These are phyloP conservation scores for Saksenaea vasiformis DNA, from an alignment of 371 early-diverging fungal species.

Conservation along the genomic window DNA sequence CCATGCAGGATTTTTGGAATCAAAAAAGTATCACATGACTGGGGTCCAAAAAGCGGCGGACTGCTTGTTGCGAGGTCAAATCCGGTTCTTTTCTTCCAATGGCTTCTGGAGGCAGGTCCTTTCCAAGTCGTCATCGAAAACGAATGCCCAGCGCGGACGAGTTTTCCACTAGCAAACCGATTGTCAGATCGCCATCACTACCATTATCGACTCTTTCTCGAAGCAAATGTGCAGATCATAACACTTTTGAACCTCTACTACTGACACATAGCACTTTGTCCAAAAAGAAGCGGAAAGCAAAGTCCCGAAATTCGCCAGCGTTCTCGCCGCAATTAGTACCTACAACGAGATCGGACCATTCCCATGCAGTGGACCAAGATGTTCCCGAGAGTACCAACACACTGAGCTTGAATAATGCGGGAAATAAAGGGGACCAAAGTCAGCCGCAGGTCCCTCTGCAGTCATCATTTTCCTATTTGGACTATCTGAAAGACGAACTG, in stretches of 20 bases:
- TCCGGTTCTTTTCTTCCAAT: neutral
- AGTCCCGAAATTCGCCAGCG: neutral
- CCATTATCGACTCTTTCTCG: neutral
- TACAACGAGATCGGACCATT: neutral
- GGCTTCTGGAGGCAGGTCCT: neutral
- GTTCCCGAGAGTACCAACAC: neutral
- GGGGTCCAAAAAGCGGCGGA: too few species aligned
- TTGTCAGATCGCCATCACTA: conserved; percentile 1
- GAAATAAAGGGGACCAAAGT: neutral
- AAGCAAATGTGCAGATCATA: neutral
- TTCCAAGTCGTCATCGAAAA: neutral
- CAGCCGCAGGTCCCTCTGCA: neutral
- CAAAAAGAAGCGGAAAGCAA: neutral
- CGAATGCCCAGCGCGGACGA: conserved; percentile 1
- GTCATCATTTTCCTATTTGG: conserved; percentile 49
- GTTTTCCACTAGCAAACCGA: neutral
- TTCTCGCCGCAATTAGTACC: neutral
- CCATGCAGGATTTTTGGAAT: too few species aligned
- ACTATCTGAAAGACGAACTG: conserved; percentile 70
- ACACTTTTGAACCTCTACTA: neutral
- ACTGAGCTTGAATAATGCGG: neutral
- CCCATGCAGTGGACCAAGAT: neutral
- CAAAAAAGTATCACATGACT: too few species aligned
- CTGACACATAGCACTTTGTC: neutral
- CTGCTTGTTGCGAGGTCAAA: too few species aligned